Base-by-base conservation (phyloP, 1,284 basidiomycete genomes). In the Ustilago shanxiensis region DNA sequence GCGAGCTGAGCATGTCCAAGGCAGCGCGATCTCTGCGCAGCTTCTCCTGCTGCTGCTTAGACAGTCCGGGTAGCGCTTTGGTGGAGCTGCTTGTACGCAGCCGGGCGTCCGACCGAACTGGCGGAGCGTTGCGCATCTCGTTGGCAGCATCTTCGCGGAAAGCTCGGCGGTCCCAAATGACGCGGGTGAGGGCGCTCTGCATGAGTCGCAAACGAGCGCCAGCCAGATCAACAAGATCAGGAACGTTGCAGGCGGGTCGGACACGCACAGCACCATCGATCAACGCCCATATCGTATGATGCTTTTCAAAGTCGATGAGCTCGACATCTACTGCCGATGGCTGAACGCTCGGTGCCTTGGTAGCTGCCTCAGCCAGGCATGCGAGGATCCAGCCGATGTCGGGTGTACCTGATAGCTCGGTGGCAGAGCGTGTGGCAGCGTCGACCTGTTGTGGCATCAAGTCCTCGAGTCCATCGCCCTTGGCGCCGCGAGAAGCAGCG, bases 301-400 rank as follows among this genome's bases (percentile, higher is more conserved):
- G 81, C 63, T 79, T 82, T n/a, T 80, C 80, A 45, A 83, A 84
- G 55, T 81, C 77, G 35, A 86, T 63, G 11, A 83, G 64, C 45
- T 77, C 66, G 52, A 77, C 67, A 11, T 79, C 72, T 11, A 69
- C 53, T n/a, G 64, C 45, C 6, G 53, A 41, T 1, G 53, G 53
- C n/a, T 60, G 58, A 16, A 61, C 55, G 49, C 64, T 68, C 13
- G 73, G 65, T 11, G 72, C 66, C 35, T 67, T 72, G 18, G 72
- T 78, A 5, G 64, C 72, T 1, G 68, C 80, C 33, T 85, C 67
- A 9, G 84, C 83, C 20, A 85, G 59, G 28, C 76, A 81, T 18
- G 70, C 59, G 10, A 86, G 74, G 26, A 83, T 66, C 84, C 84
- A 86, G 45, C 80, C 82, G 44, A 84, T 72, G 61, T 86, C 84